These are phyloP conservation scores for Phytophthora sojae DNA, from an alignment of 352 stramenopile genomes.

Conservation along the genomic window DNA sequence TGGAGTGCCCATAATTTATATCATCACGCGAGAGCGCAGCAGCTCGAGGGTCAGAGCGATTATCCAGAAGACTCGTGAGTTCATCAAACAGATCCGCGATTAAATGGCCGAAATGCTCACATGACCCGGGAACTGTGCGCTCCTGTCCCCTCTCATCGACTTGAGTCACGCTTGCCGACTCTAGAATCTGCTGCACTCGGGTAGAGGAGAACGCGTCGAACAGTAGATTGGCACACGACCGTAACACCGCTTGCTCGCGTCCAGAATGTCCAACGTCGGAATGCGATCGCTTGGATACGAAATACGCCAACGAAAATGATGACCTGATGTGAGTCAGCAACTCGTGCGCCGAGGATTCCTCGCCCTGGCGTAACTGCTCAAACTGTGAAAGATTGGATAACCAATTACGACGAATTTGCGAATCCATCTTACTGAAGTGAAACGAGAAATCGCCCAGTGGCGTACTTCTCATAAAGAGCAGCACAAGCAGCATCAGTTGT, in stretches of 20 bases:
- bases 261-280: background rate
- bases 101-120: slow-evolving; percentile 9
- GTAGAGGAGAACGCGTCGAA: slow-evolving; percentile 4
- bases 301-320: slow-evolving; percentile 1
- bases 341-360: background rate
- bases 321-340: background rate
- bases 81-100: slow-evolving; percentile 4
- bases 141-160: background rate
- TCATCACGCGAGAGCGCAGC: background rate
- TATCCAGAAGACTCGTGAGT: background rate
- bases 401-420: slow-evolving; percentile 5
- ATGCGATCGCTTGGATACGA: background rate
- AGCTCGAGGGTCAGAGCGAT: background rate
- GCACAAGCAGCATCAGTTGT: slow-evolving; percentile 4
- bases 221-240: slow-evolving; percentile 7
- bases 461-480: background rate
- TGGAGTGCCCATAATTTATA: background rate
- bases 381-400: background rate
- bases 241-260: slow-evolving; percentile 3
- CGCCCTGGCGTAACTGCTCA: background rate
- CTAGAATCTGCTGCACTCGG: slow-evolving; percentile 9
- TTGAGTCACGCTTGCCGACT: background rate
- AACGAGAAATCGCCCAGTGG: slow-evolving; percentile 12
- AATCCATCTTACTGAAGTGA: slow-evolving; percentile 9
- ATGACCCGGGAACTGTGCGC: background rate